phyloP scores from a whole-genome alignment of 345 rosid species.

The Dimocarpus longan region DNA sequence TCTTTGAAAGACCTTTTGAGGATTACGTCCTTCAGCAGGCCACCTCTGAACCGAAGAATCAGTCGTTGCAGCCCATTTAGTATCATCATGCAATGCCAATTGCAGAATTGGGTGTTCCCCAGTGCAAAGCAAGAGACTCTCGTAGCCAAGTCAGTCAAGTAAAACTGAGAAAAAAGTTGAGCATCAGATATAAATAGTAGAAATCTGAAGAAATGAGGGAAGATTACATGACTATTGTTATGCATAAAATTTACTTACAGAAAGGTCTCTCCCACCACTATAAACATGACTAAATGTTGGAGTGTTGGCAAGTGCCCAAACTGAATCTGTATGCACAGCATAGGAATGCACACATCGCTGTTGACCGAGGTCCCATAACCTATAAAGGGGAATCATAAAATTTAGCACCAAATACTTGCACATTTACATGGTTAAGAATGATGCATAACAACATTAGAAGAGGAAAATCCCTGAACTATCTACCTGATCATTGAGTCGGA shows the following conservation, averaged over 20 bases:
- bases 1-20: conserved; percentile 79
- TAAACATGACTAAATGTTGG: conserved; percentile 94
- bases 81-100: conserved; percentile 87
- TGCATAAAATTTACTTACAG: conserved; percentile 59
- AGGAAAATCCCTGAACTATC: conserved; percentile 21
- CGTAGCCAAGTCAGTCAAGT: conserved; percentile 97
- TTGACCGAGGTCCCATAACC: conserved; percentile 99
- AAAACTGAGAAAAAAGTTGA: conserved; percentile 56
- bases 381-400: conserved; percentile 36
- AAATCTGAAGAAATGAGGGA: conserved; percentile 18
- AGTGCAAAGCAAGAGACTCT: conserved; percentile 89
- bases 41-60: conserved; percentile 89
- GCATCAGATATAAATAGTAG: conserved; percentile 11
- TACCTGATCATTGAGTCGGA: conserved; percentile 99
- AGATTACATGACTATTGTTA: not conserved
- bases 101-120: conserved; percentile 89
- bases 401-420: conserved; percentile 22
- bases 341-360: conserved; percentile 98
- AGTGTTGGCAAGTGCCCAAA: conserved; percentile 99
- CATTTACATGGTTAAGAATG: conserved; percentile 17
- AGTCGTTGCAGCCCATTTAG: conserved; percentile 93
- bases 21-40: conserved; percentile 89
- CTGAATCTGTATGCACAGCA: conserved; percentile 99
- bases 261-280: conserved; percentile 98
- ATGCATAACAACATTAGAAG: conserved; percentile 11